Percentiles rank a stretch among this genome's conserved stretches.
Evolutionary conservation across 371 early-diverging fungal species (phyloP).

Genomic region (Synchytrium microbalum): DNA sequence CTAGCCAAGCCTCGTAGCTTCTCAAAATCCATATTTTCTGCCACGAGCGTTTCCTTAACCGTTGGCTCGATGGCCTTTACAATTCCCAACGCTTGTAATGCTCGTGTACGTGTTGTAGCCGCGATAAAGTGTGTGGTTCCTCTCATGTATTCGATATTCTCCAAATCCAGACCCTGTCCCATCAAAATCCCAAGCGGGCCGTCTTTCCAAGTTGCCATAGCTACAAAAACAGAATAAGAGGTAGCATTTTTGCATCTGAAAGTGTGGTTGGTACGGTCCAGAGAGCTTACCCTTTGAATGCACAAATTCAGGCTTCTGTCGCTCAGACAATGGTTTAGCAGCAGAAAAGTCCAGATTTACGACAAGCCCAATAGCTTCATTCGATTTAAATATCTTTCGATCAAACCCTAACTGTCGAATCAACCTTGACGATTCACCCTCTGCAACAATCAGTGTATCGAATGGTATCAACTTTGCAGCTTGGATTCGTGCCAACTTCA

Average conservation of each 20-base stretch:
- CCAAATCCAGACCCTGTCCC: slow-evolving; percentile 21
- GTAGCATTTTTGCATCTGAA: no score
- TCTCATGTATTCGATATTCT: slow-evolving; percentile 36
- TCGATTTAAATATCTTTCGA: slow-evolving; percentile 22
- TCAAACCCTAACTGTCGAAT: slow-evolving; percentile 32
- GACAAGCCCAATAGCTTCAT: slow-evolving; percentile 34
- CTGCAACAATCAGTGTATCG: slow-evolving; percentile 28
- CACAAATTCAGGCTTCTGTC: neutral
- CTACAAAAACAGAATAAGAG: no score
- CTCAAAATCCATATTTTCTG: slow-evolving; percentile 25
- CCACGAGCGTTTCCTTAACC: slow-evolving; percentile 15
- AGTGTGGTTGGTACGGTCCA: no score
- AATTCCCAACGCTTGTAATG: slow-evolving; percentile 16
- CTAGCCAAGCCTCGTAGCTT: slow-evolving; percentile 22
- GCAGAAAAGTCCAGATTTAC: slow-evolving; percentile 28
- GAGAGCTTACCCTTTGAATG: no score
- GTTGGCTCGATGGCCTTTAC: slow-evolving; percentile 12
- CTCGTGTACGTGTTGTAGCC: slow-evolving; percentile 16
- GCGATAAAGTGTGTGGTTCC: slow-evolving; percentile 32
- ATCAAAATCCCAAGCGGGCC: slow-evolving; percentile 22
- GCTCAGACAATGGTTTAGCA: neutral
- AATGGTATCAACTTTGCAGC: slow-evolving; percentile 15
- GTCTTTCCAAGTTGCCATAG: slow-evolving; percentile 21
- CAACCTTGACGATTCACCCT: slow-evolving; percentile 31
- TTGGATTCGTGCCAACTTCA: neutral